phyloP scores from a whole-genome alignment of 192 early-diverging fungal genomes.

The Glomus cerebriforme region DNA sequence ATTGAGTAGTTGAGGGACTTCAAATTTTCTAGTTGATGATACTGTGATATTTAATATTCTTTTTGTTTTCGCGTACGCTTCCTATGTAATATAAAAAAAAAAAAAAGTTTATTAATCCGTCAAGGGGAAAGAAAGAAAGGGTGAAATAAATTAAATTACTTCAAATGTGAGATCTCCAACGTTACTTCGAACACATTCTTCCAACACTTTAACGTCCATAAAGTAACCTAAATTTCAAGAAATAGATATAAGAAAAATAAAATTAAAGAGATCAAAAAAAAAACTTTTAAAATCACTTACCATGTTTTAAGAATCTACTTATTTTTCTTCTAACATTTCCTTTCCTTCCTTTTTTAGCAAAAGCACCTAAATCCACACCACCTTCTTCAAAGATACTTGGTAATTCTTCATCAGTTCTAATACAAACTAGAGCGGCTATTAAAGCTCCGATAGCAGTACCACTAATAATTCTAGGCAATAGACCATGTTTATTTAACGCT shows the following conservation, averaged over 20 bases:
- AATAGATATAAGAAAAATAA: background rate
- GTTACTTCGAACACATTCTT: constrained; percentile 72
- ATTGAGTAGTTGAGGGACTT: constrained; percentile 74
- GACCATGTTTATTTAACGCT: constrained; percentile 61
- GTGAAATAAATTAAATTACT: constrained; percentile 34
- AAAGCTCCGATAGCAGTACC: constrained; percentile 76
- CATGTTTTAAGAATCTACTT: constrained; percentile 66
- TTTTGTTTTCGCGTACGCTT: constrained; percentile 68
- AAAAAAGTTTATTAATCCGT: too few species aligned
- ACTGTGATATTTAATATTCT: constrained; percentile 81
- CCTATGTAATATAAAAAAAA: constrained; percentile 40
- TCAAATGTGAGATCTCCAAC: constrained; percentile 72
- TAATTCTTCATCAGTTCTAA: constrained; percentile 74
- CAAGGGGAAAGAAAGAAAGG: background rate
- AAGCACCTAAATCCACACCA: constrained; percentile 70
- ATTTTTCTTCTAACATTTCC: constrained; percentile 65
- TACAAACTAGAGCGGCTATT: constrained; percentile 75
- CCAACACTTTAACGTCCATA: constrained; percentile 73
- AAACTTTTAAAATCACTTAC: constrained; percentile 35
- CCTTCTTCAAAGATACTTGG: constrained; percentile 49
- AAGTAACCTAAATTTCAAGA: constrained; percentile 54
- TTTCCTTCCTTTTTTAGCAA: constrained; percentile 54
- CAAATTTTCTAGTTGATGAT: constrained; percentile 67
- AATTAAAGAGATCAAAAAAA: too few species aligned
- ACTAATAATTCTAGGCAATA: constrained; percentile 75